Evolutionary conservation across 2,329 filamentous ascomycete species (phyloP).

Genomic region (Aspergillus aculeatus): DNA sequence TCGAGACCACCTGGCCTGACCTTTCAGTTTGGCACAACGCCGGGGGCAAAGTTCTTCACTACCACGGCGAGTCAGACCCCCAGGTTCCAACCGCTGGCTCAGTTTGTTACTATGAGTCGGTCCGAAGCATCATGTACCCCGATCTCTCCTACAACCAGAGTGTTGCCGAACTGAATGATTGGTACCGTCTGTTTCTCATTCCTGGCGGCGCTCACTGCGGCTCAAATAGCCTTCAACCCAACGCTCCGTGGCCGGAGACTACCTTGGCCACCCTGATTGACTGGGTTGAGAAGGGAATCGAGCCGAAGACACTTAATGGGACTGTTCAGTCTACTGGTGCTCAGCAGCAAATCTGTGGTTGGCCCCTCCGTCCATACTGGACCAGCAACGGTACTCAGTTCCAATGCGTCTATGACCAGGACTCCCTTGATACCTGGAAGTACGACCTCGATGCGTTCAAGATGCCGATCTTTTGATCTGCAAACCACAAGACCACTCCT

Average conservation of each 20-base stretch:
- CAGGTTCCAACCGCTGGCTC: conserved; percentile 55
- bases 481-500: too few species aligned
- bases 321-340: conserved; percentile 34
- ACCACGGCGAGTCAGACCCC: conserved; percentile 57
- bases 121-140: conserved; percentile 52
- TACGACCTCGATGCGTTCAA: conserved; percentile 17
- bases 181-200: conserved; percentile 56
- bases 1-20: conserved; percentile 57
- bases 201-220: conserved; percentile 56
- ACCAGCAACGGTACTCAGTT: conserved; percentile 4
- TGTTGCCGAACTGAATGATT: conserved; percentile 48
- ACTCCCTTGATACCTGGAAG: conserved; percentile 16
- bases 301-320: conserved; percentile 46
- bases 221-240: conserved; percentile 45
- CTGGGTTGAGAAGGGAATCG: conserved; percentile 53
- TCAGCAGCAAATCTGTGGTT: conserved; percentile 36
- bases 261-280: conserved; percentile 50
- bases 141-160: conserved; percentile 39
- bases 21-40: conserved; percentile 50
- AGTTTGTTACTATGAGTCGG: conserved; percentile 56
- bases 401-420: conserved; percentile 15
- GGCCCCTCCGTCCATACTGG: conserved; percentile 35
- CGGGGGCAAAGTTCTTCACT: conserved; percentile 59
- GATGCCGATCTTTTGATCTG: conserved; percentile 16
- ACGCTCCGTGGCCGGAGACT: conserved; percentile 45